Evolutionary conservation across 2,329 filamentous ascomycete species (phyloP).

Genomic region (Tolypocladium ovalisporum): DNA sequence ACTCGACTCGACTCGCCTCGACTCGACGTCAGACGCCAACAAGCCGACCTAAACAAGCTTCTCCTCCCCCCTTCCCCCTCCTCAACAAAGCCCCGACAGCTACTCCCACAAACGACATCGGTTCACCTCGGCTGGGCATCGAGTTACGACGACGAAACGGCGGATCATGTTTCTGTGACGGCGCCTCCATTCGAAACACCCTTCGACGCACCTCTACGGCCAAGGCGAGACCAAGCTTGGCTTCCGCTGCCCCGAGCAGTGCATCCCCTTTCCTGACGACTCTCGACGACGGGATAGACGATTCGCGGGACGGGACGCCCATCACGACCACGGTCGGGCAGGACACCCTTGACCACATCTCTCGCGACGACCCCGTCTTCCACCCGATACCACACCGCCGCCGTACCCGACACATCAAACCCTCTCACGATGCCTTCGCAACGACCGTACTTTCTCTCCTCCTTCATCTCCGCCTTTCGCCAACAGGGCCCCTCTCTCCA

Average conservation of each 20-base stretch:
- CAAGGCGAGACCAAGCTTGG: not conserved
- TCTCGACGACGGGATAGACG: not conserved
- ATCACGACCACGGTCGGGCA: not conserved
- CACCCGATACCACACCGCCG: not conserved
- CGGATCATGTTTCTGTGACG: not conserved
- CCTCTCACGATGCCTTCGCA: constrained; percentile 34
- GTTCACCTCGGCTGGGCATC: not conserved
- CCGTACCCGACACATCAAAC: not conserved
- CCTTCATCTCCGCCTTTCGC: constrained; percentile 45
- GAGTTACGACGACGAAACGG: not conserved
- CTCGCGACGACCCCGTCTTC: not conserved
- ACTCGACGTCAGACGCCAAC: not conserved
- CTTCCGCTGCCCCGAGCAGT: not conserved
- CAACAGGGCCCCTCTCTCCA: constrained; percentile 29
- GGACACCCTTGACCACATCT: not conserved
- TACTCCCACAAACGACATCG: not conserved
- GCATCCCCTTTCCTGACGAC: not conserved
- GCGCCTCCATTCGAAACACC: not conserved
- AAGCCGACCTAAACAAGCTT: not conserved
- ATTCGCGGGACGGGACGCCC: not conserved
- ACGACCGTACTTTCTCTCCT: constrained; percentile 44
- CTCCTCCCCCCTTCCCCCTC: not conserved
- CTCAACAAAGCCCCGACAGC: not conserved
- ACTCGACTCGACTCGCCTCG: not conserved
- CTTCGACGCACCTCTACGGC: not conserved